Conservation (phyloP, 2,329 filamentous ascomycete species). For the Claviceps sp. region DNA sequence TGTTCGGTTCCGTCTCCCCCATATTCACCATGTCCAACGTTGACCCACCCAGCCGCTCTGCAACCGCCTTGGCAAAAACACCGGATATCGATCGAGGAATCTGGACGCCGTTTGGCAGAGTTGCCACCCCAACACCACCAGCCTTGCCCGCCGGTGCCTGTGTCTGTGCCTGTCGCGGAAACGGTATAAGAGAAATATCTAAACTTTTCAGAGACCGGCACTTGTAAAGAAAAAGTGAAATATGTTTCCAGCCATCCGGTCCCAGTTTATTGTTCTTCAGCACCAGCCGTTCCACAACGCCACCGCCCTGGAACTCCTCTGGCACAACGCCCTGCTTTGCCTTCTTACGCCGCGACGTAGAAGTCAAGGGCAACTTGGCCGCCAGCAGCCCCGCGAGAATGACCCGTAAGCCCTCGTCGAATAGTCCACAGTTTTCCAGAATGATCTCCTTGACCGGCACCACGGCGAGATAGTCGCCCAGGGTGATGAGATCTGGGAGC, state of each 20-base stretch:
- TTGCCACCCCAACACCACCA: constrained; percentile 6
- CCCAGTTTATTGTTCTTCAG: constrained; percentile 89
- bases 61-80: constrained; percentile 62
- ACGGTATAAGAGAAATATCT: constrained; percentile 73
- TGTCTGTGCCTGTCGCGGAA: constrained; percentile 38
- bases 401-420: constrained; percentile 74
- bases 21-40: constrained; percentile 73
- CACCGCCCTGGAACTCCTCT: constrained; percentile 37
- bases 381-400: constrained; percentile 77
- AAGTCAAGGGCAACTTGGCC: constrained; percentile 49
- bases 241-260: constrained; percentile 78
- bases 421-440: constrained; percentile 75
- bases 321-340: constrained; percentile 21
- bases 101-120: constrained; percentile 20
- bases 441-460: constrained; percentile 81
- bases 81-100: constrained; percentile 31
- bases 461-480: constrained; percentile 88
- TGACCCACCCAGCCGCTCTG: constrained; percentile 61
- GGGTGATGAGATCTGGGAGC: constrained; percentile 67
- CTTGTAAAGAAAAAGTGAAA: constrained; percentile 81
- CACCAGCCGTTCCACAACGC: constrained; percentile 74
- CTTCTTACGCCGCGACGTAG: constrained; percentile 33
- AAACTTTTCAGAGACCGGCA: constrained; percentile 75
- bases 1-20: constrained; percentile 61
- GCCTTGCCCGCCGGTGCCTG: constrained; percentile 18